phyloP scores from a whole-genome alignment of 371 early-diverging fungal genomes.

The Massospora cicadina region DNA sequence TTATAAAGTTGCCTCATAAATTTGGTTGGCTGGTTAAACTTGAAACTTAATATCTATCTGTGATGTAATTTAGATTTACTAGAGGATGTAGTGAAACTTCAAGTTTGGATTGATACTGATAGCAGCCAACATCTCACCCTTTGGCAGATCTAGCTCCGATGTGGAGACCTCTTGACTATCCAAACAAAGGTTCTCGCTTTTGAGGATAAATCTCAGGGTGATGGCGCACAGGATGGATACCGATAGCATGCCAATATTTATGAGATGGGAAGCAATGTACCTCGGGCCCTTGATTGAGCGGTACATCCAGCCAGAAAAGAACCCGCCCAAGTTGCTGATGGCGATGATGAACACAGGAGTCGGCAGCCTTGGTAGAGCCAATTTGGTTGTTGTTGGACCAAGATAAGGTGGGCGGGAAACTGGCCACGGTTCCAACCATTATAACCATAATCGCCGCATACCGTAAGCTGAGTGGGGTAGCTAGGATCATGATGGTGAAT shows the following conservation, averaged over 20 bases:
- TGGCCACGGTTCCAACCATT: slow-evolving; percentile 31
- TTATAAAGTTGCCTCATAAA: too few relatives aligned
- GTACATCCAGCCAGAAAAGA: slow-evolving; percentile 41
- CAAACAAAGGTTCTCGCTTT: background rate
- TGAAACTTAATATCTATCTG: too few relatives aligned
- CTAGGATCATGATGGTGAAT: slow-evolving; percentile 33
- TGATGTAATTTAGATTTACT: background rate
- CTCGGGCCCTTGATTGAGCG: slow-evolving; percentile 32
- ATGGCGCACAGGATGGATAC: background rate
- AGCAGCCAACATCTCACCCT: background rate
- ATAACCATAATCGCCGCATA: slow-evolving; percentile 33
- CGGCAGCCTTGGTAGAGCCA: slow-evolving; percentile 36
- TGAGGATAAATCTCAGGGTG: background rate
- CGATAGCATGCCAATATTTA: slow-evolving; percentile 1
- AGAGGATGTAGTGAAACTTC: background rate
- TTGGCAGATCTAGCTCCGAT: background rate
- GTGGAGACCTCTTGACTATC: background rate
- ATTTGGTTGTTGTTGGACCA: slow-evolving; percentile 33
- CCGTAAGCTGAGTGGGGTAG: slow-evolving; percentile 19
- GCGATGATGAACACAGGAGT: slow-evolving; percentile 22
- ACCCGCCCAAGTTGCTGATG: slow-evolving; percentile 17
- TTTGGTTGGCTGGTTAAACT: too few relatives aligned
- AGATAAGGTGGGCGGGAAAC: slow-evolving; percentile 21
- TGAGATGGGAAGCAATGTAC: slow-evolving; percentile 16
- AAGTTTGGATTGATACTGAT: background rate